These are phyloP conservation scores for Candida sanyiensis DNA, from an alignment of 805 yeast species.

Conservation along the genomic window DNA sequence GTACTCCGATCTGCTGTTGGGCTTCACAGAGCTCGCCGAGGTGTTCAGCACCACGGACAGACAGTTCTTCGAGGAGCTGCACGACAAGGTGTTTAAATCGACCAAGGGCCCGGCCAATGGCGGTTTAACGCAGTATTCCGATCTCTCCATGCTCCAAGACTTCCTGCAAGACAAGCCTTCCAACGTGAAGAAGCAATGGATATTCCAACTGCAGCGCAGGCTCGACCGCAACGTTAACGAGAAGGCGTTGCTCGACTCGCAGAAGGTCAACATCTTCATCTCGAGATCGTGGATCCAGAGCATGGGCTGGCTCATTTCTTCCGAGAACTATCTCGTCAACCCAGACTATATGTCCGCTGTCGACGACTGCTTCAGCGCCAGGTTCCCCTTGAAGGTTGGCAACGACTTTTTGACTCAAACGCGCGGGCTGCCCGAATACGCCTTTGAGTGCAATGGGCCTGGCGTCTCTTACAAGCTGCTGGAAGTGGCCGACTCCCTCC, in stretches of 20 bases:
- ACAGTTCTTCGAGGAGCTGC: constrained; percentile 20
- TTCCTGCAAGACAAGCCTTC: constrained; percentile 16
- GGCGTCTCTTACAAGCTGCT: constrained; percentile 21
- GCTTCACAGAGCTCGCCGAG: constrained; percentile 21
- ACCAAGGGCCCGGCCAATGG: background rate
- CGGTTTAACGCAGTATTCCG: constrained; percentile 6
- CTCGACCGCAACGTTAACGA: constrained; percentile 12
- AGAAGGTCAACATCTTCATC: constrained; percentile 19
- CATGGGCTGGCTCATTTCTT: constrained; percentile 23
- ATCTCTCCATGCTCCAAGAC: constrained; percentile 14
- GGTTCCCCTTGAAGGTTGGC: constrained; percentile 22
- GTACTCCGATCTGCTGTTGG: constrained; percentile 21
- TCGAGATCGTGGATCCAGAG: constrained; percentile 24
- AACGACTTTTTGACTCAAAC: constrained; percentile 17
- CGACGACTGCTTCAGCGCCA: constrained; percentile 17
- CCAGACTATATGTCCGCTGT: constrained; percentile 10
- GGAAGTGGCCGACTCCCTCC: constrained; percentile 23
- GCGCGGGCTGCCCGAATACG: constrained; percentile 19
- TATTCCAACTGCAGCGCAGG: constrained; percentile 19
- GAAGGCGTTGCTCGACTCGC: constrained; percentile 17
- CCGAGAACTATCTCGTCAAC: constrained; percentile 17
- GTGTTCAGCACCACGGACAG: constrained; percentile 23
- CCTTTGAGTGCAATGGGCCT: constrained; percentile 24
- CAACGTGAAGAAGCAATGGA: constrained; percentile 19
- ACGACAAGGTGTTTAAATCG: constrained; percentile 13